Evolutionary conservation across 1,139 yeast genomes (phyloP).

Genomic region (Pichia sp.): DNA sequence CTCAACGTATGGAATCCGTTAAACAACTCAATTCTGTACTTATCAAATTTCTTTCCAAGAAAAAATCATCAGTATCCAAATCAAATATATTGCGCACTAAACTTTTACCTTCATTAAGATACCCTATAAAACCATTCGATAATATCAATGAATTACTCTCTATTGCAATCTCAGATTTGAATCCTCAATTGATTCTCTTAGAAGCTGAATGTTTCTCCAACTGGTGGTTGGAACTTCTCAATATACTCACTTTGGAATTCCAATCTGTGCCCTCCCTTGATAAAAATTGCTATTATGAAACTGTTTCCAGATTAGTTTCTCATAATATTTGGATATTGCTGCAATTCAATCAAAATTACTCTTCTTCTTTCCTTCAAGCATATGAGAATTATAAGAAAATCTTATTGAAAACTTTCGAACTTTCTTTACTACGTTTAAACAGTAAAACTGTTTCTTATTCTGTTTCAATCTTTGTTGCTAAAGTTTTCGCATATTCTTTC

Average conservation of each 20-base stretch:
- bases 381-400: constrained; percentile 29
- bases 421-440: constrained; percentile 44
- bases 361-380: constrained; percentile 8
- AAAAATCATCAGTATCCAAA: constrained; percentile 31
- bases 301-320: constrained; percentile 58
- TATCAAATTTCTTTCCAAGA: constrained; percentile 43
- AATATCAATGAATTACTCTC: constrained; percentile 7
- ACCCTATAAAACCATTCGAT: constrained; percentile 8
- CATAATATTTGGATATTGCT: constrained; percentile 54
- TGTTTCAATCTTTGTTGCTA: constrained; percentile 71
- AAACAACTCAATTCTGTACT: constrained; percentile 41
- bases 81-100: constrained; percentile 62
- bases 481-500: constrained; percentile 63
- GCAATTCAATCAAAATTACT: constrained; percentile 9
- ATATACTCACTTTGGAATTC: constrained; percentile 31
- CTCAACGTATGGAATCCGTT: constrained; percentile 19
- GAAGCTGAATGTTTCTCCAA: constrained; percentile 31
- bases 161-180: constrained; percentile 9
- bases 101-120: constrained; percentile 53
- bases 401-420: constrained; percentile 49
- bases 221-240: constrained; percentile 65
- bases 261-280: constrained; percentile 43
- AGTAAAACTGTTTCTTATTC: constrained; percentile 52
- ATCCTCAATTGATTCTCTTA: constrained; percentile 12
- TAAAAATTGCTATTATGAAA: constrained; percentile 65